Conservation (phyloP, 805 yeast species). For the Teunomyces pallodes region DNA sequence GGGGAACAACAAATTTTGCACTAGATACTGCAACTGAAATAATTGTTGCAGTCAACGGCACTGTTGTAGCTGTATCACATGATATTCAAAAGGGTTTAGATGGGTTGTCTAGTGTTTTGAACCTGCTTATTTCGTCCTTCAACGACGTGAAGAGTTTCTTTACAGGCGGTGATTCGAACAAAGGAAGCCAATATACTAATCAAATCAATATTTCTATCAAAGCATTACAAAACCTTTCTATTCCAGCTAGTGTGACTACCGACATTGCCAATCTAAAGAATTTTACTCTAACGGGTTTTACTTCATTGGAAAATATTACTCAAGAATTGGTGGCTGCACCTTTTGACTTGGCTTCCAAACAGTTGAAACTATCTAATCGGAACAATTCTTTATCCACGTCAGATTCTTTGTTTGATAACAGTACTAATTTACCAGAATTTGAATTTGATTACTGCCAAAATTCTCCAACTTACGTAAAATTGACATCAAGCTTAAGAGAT, state of each 20-base stretch:
- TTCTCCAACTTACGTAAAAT: slow-evolving; percentile 35
- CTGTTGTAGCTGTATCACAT: slow-evolving; percentile 51
- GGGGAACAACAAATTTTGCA: slow-evolving; percentile 70
- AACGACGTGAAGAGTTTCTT: slow-evolving; percentile 55
- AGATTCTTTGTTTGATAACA: background rate
- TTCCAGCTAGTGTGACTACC: slow-evolving; percentile 62
- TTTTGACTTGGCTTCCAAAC: slow-evolving; percentile 45
- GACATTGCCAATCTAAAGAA: slow-evolving; percentile 50
- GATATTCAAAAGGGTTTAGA: slow-evolving; percentile 67
- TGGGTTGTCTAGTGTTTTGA: slow-evolving; percentile 56
- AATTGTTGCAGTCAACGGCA: slow-evolving; percentile 55
- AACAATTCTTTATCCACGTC: slow-evolving; percentile 1
- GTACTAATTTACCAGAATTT: slow-evolving; percentile 2
- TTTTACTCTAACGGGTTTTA: slow-evolving; percentile 61
- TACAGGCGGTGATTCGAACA: slow-evolving; percentile 21
- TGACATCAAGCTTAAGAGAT: slow-evolving; percentile 30
- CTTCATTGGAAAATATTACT: slow-evolving; percentile 59
- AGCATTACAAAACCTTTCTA: slow-evolving; percentile 54
- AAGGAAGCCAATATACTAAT: slow-evolving; percentile 30
- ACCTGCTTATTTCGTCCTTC: slow-evolving; percentile 49
- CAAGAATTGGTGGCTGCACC: slow-evolving; percentile 56
- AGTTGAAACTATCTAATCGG: slow-evolving; percentile 19
- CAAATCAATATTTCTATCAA: slow-evolving; percentile 59
- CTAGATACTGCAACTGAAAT: slow-evolving; percentile 68
- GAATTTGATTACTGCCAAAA: slow-evolving; percentile 34